Evolutionary conservation across 225 moss, liverwort and hornwort species (phyloP), one percentile per base, ranked within the genome.

Genomic region (Marchantia paleacea): DNA sequence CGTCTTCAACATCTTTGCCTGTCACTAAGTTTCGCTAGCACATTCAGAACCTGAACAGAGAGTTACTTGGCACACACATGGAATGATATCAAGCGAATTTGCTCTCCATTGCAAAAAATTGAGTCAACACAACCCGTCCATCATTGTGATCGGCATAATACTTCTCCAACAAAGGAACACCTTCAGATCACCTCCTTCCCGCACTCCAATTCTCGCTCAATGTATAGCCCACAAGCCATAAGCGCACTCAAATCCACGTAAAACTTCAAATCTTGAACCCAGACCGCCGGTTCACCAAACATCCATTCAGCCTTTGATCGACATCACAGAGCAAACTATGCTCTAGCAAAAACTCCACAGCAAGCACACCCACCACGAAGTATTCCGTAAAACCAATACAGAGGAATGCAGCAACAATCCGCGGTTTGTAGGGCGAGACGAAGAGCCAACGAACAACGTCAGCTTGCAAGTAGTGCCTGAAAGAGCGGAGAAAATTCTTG

Each of bases 131-230:
- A n/a, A n/a, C n/a, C n/a, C n/a, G n/a, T n/a, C n/a, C n/a, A n/a
- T n/a, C n/a, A n/a, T n/a, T n/a, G n/a, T n/a, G n/a, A n/a, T n/a
- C n/a, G n/a, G n/a, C n/a, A n/a, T n/a, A n/a, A n/a, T n/a, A n/a
- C n/a, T n/a, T n/a, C n/a, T n/a, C n/a, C n/a, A n/a, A n/a, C n/a
- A n/a, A n/a, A n/a, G n/a, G n/a, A n/a, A n/a, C n/a, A n/a, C n/a
- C n/a, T n/a, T n/a, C n/a, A n/a, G n/a, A n/a, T n/a, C n/a, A n/a
- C n/a, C n/a, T n/a, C n/a, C n/a, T n/a, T n/a, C n/a, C n/a, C 20
- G 50, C 20, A 72, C n/a, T 72, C 18, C 50, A 72, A 72, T 72
- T 72, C 50, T 51, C 52, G 22, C 72, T 70, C 16, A 12, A 72
- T 8, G 50, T 47, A n/a, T 24, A 72, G 51, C 12, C 22, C 24